A percentile compares a stretch with the other conserved stretches of the same genome.
These are phyloP conservation scores for Paecilomyces dactylethromorphus DNA, from an alignment of 2,329 filamentous ascomycete species.

Conservation along the genomic window DNA sequence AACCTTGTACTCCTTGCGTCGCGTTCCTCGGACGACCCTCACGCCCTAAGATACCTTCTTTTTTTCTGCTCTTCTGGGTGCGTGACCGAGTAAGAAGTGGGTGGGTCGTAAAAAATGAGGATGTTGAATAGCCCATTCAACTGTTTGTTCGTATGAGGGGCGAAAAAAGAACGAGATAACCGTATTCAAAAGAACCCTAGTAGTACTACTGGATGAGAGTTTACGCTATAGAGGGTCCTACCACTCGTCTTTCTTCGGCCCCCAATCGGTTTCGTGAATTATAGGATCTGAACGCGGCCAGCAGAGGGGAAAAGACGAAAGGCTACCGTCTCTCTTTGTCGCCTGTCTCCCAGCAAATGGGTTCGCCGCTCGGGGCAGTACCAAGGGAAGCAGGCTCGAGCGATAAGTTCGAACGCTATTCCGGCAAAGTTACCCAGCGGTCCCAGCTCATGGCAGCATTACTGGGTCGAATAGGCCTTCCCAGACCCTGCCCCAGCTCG, in stretches of 20 bases:
- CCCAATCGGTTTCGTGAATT: not conserved
- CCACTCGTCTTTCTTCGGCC: not conserved
- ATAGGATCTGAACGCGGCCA: not conserved
- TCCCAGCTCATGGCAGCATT: not conserved
- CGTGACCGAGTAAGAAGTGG: not conserved
- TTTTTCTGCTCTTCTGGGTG: not conserved
- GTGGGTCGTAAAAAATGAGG: not conserved
- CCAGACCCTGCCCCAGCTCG: conserved; percentile 16
- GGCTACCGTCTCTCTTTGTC: not conserved
- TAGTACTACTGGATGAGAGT: not conserved
- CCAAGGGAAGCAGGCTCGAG: not conserved
- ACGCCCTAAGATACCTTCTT: not conserved
- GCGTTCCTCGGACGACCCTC: not conserved
- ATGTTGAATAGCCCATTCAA: not conserved
- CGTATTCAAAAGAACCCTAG: not conserved
- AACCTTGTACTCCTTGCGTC: not conserved
- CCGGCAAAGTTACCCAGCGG: not conserved
- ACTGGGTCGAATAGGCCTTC: conserved; percentile 4
- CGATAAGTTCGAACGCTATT: not conserved
- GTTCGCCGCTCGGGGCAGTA: not conserved
- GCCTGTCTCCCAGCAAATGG: not conserved
- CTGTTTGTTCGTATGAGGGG: not conserved
- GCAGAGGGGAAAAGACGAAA: not conserved
- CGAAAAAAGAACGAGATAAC: not conserved
- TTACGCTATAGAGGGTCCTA: not conserved